A percentile compares a stretch with the other conserved stretches of the same genome.
Evolutionary conservation across 192 early-diverging fungal species (phyloP).

Genomic region (Podila epigama): DNA sequence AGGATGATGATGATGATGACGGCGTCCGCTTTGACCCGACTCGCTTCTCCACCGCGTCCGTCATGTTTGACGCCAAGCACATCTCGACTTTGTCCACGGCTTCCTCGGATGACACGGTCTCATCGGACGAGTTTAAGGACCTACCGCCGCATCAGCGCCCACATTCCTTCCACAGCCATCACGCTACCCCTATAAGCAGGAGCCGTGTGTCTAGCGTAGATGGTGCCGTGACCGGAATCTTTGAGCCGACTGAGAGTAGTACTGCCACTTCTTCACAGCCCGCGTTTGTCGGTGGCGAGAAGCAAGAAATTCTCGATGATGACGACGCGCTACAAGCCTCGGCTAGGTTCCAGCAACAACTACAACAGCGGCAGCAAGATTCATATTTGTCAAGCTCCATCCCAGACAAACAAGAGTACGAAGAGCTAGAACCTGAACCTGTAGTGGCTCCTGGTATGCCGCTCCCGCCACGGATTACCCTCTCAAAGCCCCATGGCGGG

Average conservation of each 20-base stretch:
- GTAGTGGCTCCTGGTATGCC: neutral
- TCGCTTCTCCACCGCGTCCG: slow-evolving; percentile 23
- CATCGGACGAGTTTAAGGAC: slow-evolving; percentile 28
- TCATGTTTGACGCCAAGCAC: slow-evolving; percentile 46
- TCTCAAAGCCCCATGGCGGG: slow-evolving; percentile 13
- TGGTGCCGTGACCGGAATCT: neutral
- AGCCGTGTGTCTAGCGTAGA: slow-evolving; percentile 10
- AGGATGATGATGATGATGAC: slow-evolving; percentile 4
- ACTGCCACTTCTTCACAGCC: no score
- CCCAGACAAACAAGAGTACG: neutral
- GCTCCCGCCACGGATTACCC: slow-evolving; percentile 8
- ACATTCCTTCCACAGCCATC: slow-evolving; percentile 41
- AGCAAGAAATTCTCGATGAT: slow-evolving; percentile 43
- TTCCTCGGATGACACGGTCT: slow-evolving; percentile 22
- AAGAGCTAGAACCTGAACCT: neutral
- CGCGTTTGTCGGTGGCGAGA: slow-evolving; percentile 15
- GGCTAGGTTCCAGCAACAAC: neutral
- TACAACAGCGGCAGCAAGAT: neutral
- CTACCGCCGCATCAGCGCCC: slow-evolving; percentile 35
- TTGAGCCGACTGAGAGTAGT: no score
- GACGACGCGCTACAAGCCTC: neutral
- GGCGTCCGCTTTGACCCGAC: slow-evolving; percentile 19
- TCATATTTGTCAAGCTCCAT: no score
- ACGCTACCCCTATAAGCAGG: neutral
- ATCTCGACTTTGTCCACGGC: slow-evolving; percentile 16